phyloP scores from a whole-genome alignment of 805 yeast genomes.

The Kuraishia floccosa region DNA sequence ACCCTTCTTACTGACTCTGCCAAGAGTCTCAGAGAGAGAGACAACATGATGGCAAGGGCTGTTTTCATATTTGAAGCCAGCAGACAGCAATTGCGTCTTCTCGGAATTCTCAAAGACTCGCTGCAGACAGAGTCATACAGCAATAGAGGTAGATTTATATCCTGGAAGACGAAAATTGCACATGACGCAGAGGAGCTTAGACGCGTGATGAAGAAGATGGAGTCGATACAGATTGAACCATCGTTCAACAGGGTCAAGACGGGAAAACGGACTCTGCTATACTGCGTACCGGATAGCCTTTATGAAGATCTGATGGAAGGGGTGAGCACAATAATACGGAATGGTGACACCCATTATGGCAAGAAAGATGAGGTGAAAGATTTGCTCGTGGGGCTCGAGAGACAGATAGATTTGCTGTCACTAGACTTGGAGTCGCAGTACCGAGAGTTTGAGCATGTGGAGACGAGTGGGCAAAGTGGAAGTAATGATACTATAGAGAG shows the following conservation, averaged over 20 bases:
- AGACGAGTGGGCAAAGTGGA: not conserved
- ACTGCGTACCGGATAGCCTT: slow-evolving; percentile 33
- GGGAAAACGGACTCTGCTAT: slow-evolving; percentile 6
- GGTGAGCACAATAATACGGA: slow-evolving; percentile 16
- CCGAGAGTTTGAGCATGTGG: slow-evolving; percentile 7
- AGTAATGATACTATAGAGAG: slow-evolving; percentile 10
- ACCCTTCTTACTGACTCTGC: slow-evolving; percentile 22
- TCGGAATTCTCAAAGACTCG: slow-evolving; percentile 20
- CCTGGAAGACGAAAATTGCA: slow-evolving; percentile 12
- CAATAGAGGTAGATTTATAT: slow-evolving; percentile 17
- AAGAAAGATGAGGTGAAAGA: slow-evolving; percentile 15
- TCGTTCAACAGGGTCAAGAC: slow-evolving; percentile 12
- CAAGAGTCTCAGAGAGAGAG: slow-evolving; percentile 25
- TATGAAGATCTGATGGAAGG: slow-evolving; percentile 26
- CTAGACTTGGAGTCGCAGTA: slow-evolving; percentile 14
- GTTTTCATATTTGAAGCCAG: slow-evolving; percentile 33
- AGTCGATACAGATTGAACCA: slow-evolving; percentile 22
- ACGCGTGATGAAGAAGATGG: slow-evolving; percentile 19
- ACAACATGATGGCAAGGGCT: slow-evolving; percentile 27
- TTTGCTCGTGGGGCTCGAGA: slow-evolving; percentile 11
- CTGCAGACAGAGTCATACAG: too few species aligned
- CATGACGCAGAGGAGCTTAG: slow-evolving; percentile 21
- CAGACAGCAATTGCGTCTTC: slow-evolving; percentile 32
- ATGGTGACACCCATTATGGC: slow-evolving; percentile 17
- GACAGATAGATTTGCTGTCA: slow-evolving; percentile 12